Conservation (phyloP, 352 stramenopile species). For the Lagenidium giganteum region DNA sequence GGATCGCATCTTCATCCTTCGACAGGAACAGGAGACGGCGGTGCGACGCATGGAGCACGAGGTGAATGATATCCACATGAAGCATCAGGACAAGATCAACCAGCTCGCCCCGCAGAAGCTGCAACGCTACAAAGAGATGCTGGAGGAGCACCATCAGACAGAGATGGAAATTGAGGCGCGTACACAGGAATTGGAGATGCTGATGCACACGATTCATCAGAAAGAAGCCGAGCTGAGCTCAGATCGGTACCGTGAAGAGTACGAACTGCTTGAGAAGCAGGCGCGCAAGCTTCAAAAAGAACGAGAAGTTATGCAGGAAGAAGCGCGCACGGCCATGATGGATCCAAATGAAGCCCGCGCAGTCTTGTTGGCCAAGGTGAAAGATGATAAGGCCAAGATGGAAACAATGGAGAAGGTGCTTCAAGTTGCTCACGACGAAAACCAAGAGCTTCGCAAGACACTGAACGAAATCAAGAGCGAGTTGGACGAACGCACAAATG, state of each 20-base stretch:
- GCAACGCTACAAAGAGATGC: slow-evolving; percentile 66
- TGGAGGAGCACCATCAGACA: slow-evolving; percentile 67
- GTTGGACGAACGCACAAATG: slow-evolving; percentile 56
- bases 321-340: slow-evolving; percentile 85
- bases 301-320: slow-evolving; percentile 65
- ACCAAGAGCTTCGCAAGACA: slow-evolving; percentile 46
- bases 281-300: slow-evolving; percentile 71
- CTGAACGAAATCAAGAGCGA: slow-evolving; percentile 53
- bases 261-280: slow-evolving; percentile 65
- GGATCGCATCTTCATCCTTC: slow-evolving; percentile 85
- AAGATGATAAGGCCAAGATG: slow-evolving; percentile 82
- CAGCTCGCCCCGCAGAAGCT: slow-evolving; percentile 84
- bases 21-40: slow-evolving; percentile 75
- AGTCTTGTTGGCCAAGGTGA: slow-evolving; percentile 82
- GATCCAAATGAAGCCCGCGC: slow-evolving; percentile 82
- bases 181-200: slow-evolving; percentile 62
- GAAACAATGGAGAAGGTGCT: slow-evolving; percentile 65
- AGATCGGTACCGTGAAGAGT: slow-evolving; percentile 74
- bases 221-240: slow-evolving; percentile 67
- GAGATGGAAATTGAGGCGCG: slow-evolving; percentile 71
- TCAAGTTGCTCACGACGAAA: slow-evolving; percentile 41
- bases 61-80: slow-evolving; percentile 71
- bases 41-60: slow-evolving; percentile 68
- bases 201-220: slow-evolving; percentile 70
- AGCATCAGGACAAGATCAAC: slow-evolving; percentile 87